Evolutionary conservation across 2,329 filamentous ascomycete species (phyloP).

Genomic region (Exutisphaerella laricina): DNA sequence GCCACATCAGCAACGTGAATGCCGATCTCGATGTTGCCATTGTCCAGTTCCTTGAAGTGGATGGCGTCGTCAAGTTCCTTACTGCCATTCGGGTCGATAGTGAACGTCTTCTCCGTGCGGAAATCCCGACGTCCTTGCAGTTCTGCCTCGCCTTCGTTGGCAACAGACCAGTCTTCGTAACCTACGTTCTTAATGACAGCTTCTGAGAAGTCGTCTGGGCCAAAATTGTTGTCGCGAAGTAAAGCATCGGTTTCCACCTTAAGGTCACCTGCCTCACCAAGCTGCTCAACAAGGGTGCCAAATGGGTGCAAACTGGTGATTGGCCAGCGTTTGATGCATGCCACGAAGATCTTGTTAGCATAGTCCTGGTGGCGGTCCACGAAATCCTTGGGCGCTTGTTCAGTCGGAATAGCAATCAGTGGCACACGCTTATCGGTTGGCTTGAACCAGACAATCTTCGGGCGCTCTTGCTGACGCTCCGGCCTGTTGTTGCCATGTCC

Average conservation of each 20-base stretch:
- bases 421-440: constrained; percentile 98
- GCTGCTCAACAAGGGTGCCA: constrained; percentile 92
- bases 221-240: constrained; percentile 97
- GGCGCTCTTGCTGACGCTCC: constrained; percentile 85
- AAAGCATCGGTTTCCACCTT: constrained; percentile 98
- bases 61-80: constrained; percentile 88
- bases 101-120: constrained; percentile 81
- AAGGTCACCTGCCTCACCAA: constrained; percentile 94
- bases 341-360: constrained; percentile 95
- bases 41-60: constrained; percentile 76
- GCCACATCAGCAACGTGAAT: constrained; percentile 92
- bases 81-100: constrained; percentile 82
- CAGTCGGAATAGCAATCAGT: constrained; percentile 94
- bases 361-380: constrained; percentile 98
- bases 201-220: constrained; percentile 94
- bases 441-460: constrained; percentile 99
- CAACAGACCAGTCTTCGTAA: constrained; percentile 83
- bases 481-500: constrained; percentile 65
- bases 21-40: constrained; percentile 88
- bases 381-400: constrained; percentile 95
- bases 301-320: constrained; percentile 99
- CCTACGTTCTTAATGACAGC: constrained; percentile 90
- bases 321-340: constrained; percentile 98
- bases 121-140: constrained; percentile 79
- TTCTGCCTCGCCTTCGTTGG: constrained; percentile 71